Conservation (phyloP, 257 asterid genomes). For the Scutellaria minor region DNA sequence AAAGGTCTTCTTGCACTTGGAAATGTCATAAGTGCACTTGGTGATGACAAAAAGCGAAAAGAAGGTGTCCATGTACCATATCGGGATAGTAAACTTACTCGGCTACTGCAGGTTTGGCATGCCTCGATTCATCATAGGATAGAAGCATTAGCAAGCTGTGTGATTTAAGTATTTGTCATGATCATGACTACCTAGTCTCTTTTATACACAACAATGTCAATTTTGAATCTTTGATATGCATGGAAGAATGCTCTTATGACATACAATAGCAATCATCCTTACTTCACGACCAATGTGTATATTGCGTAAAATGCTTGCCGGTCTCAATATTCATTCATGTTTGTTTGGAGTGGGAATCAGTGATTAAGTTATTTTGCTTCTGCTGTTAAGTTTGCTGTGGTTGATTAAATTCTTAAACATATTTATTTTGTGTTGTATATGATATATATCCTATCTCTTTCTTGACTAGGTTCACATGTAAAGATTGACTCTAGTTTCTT, state of each 20-base stretch:
- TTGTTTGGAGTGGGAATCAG: not conserved
- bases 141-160: not conserved
- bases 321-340: not conserved
- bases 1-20: slow-evolving; percentile 97
- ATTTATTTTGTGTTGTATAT: not conserved
- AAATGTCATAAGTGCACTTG: slow-evolving; percentile 92
- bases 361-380: not conserved
- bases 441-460: not conserved
- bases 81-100: slow-evolving; percentile 97
- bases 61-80: slow-evolving; percentile 93
- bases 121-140: slow-evolving; percentile 15
- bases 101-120: slow-evolving; percentile 80
- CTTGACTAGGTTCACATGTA: slow-evolving; percentile 7
- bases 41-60: slow-evolving; percentile 93
- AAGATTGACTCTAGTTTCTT: slow-evolving; percentile 4
- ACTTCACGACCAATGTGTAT: not conserved
- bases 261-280: not conserved
- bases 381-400: not conserved
- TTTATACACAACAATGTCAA: not conserved
- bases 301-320: not conserved
- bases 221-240: not conserved
- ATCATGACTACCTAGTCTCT: slow-evolving; percentile 1
- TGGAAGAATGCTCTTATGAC: not conserved
- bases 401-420: not conserved
- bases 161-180: not conserved